These are phyloP conservation scores for Pythium aristosporum DNA, from an alignment of 352 stramenopile genomes.

Conservation along the genomic window DNA sequence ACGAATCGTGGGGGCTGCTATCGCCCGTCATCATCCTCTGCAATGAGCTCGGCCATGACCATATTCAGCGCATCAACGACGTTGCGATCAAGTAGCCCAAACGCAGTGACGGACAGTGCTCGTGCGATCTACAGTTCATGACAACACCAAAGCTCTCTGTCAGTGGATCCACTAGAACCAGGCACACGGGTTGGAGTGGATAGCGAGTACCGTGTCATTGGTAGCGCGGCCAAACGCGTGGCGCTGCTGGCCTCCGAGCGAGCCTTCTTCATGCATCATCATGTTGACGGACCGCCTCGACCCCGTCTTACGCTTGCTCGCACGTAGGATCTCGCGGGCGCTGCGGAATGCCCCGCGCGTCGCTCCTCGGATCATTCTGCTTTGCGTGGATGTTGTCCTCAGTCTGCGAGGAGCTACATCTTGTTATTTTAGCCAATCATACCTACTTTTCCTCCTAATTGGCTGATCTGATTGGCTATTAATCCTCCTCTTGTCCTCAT, in stretches of 20 bases:
- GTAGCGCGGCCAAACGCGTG: slow-evolving; percentile 49
- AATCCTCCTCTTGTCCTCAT: background rate
- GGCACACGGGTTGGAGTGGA: background rate
- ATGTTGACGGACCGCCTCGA: slow-evolving; percentile 21
- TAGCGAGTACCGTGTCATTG: slow-evolving; percentile 35
- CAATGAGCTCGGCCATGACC: slow-evolving; percentile 37
- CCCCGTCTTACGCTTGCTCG: slow-evolving; percentile 33
- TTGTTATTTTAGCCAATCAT: slow-evolving; percentile 14
- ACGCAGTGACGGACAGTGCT: slow-evolving; percentile 32
- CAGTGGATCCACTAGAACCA: background rate
- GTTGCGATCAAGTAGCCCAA: slow-evolving; percentile 38
- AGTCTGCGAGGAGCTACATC: background rate
- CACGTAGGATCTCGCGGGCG: slow-evolving; percentile 50
- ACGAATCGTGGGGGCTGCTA: slow-evolving; percentile 34
- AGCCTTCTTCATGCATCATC: slow-evolving; percentile 39
- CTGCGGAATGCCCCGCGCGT: slow-evolving; percentile 50
- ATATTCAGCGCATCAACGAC: slow-evolving; percentile 44
- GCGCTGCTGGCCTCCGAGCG: slow-evolving; percentile 45
- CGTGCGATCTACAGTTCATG: slow-evolving; percentile 39
- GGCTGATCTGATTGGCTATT: slow-evolving; percentile 12
- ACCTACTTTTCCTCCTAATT: background rate
- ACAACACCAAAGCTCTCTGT: background rate
- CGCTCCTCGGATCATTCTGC: slow-evolving; percentile 49
- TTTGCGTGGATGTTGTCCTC: background rate
- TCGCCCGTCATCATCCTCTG: slow-evolving; percentile 74